Evolutionary conservation across 2,329 filamentous ascomycete genomes (phyloP).

Genomic region (Phialocephala subalpina): DNA sequence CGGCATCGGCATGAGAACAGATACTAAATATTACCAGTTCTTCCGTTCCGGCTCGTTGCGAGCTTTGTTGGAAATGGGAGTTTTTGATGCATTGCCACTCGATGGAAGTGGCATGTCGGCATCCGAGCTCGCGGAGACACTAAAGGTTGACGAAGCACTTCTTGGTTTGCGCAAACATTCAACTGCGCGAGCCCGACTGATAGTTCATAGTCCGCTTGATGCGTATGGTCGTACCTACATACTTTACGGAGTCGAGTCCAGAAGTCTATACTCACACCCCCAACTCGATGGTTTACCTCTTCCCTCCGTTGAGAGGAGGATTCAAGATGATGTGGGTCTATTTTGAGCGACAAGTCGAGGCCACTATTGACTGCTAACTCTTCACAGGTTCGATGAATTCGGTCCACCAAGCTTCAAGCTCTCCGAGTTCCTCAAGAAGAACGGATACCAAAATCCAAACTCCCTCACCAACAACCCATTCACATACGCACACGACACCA

Average conservation of each 20-base stretch:
- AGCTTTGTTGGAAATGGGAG: conserved; percentile 37
- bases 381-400: conserved; percentile 36
- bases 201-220: conserved; percentile 35
- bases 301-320: conserved; percentile 26
- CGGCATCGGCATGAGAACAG: background rate
- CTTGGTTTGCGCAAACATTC: conserved; percentile 28
- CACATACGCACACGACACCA: conserved; percentile 38
- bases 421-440: conserved; percentile 35
- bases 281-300: conserved; percentile 34
- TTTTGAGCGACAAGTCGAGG: background rate
- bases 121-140: conserved; percentile 29
- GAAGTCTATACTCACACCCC: conserved; percentile 38
- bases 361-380: background rate
- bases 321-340: conserved; percentile 35
- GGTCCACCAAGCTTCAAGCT: conserved; percentile 30
- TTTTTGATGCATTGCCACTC: conserved; percentile 34
- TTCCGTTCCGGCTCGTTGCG: conserved; percentile 25
- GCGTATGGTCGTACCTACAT: conserved; percentile 30
- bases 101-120: conserved; percentile 33
- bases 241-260: conserved; percentile 33
- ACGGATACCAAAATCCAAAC: conserved; percentile 35
- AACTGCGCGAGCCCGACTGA: background rate
- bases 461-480: conserved; percentile 39
- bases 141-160: conserved; percentile 36
- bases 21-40: background rate